A percentile compares a stretch with the other conserved stretches of the same genome.
Evolutionary conservation across 805 yeast species (phyloP).

Genomic region (Debaryomyces hansenii): DNA sequence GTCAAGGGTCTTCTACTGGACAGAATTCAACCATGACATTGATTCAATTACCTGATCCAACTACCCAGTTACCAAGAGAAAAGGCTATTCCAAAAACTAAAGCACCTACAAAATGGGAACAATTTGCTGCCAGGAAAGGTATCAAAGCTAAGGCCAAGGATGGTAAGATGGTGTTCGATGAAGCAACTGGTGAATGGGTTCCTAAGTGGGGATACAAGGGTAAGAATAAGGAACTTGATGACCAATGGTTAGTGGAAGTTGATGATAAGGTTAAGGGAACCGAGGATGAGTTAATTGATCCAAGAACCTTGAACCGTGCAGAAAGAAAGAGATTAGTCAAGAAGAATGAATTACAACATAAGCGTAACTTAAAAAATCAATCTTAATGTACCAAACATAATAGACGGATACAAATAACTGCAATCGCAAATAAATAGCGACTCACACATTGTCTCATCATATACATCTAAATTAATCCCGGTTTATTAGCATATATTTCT

Average conservation of each 20-base stretch:
- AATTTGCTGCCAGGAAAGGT: constrained; percentile 94
- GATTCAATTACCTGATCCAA: constrained; percentile 80
- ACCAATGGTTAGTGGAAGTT: constrained; percentile 96
- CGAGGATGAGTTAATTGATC: constrained; percentile 70
- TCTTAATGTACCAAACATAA: constrained; percentile 2
- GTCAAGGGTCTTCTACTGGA: constrained; percentile 56
- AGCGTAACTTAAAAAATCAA: constrained; percentile 62
- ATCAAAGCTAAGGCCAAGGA: constrained; percentile 86
- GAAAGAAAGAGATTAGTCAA: constrained; percentile 84
- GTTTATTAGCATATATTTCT: too few relatives aligned
- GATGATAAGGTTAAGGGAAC: constrained; percentile 64
- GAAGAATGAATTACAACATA: constrained; percentile 83
- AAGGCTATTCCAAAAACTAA: constrained; percentile 92
- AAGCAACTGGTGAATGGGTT: constrained; percentile 90
- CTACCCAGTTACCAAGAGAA: constrained; percentile 86
- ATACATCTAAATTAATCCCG: too few relatives aligned
- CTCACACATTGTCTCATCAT: too few relatives aligned
- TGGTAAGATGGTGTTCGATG: constrained; percentile 88
- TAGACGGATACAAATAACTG: too few relatives aligned
- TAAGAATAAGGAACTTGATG: constrained; percentile 79
- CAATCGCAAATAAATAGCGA: too few relatives aligned
- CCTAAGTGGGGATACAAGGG: constrained; percentile 99
- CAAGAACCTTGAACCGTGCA: constrained; percentile 75
- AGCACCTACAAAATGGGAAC: constrained; percentile 94
- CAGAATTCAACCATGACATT: constrained; percentile 78